Evolutionary conservation across 2,329 filamentous ascomycete species (phyloP), one percentile per base, ranked within the genome.

Genomic region (Pochonia chlamydosporia): DNA sequence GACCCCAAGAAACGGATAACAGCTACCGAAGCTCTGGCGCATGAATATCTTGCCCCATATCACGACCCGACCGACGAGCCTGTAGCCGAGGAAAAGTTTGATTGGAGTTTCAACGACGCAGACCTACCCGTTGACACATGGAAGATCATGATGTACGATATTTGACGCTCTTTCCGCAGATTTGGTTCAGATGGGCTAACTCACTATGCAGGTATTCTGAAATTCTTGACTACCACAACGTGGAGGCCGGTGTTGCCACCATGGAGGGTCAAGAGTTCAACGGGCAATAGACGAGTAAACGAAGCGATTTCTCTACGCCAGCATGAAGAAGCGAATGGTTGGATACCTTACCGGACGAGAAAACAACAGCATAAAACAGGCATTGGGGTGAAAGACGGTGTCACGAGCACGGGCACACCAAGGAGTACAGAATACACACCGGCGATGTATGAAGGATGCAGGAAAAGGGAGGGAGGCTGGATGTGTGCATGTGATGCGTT

Each of bases 111-210:
- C 73, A 97, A 97, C 67, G 93, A 99, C 60, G 93, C 92, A 41
- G 93, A 99, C 64, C 75, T 99, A 48, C 92, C 93, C 1, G 91
- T 97, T 43, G 93, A 99, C 64, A 96, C 91, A n/a, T 99, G 93
- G 93, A 99, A 99, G 75, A 96, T 99, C 65, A 99, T 97, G 93
- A 99, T 99, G 93, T 96, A 77, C 63, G 86, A n/a, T n/a, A n/a
- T n/a, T 67, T 23, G 33, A 50, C 30, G 45, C 14, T 16, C 18
- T 5, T 18, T 13, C 18, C 28, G 10, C 8, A 7, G n/a, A 8
- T 2, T n/a, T n/a, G n/a, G 14, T 23, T 10, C 5, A 4, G 23
- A n/a, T 7, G 31, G 14, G 18, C 48, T 46, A 16, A 49, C 44
- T 26, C 8, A 23, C 5, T 30, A 23, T 21, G 45, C 64, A 96